phyloP scores from a whole-genome alignment of 73 alveolate species.

The Paramecium octaurelia region DNA sequence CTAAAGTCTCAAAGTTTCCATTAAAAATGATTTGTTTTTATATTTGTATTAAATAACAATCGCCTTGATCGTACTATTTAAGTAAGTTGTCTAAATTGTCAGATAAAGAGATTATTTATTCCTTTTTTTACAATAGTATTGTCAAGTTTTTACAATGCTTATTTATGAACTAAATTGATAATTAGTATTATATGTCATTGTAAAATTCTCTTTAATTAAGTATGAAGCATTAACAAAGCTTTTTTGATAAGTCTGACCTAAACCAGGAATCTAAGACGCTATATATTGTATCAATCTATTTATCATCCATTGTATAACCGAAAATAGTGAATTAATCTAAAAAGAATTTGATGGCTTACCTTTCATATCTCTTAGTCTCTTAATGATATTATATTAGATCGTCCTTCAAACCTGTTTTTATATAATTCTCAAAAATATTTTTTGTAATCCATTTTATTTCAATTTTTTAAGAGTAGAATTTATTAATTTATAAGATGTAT shows the following conservation, averaged over 20 bases:
- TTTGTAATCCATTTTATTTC: background rate
- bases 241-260: background rate
- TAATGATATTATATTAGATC: background rate
- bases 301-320: background rate
- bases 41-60: background rate
- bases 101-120: background rate
- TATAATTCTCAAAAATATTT: background rate
- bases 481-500: background rate
- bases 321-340: background rate
- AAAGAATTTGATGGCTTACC: background rate
- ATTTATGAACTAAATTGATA: background rate
- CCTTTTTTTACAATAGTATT: background rate
- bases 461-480: background rate
- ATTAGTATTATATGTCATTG: background rate
- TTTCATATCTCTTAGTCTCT: no score
- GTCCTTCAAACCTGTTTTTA: no score
- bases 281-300: background rate
- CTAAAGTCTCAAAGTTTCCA: no score
- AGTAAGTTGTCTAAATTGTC: background rate
- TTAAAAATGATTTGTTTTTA: no score
- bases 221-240: background rate
- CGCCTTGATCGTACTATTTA: background rate
- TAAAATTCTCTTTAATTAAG: background rate
- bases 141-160: background rate
- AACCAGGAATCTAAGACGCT: background rate